A percentile compares a stretch with the other conserved stretches of the same genome.
phyloP scores from a whole-genome alignment of 495 filamentous ascomycete genomes.

The Penicillium paxilli region DNA sequence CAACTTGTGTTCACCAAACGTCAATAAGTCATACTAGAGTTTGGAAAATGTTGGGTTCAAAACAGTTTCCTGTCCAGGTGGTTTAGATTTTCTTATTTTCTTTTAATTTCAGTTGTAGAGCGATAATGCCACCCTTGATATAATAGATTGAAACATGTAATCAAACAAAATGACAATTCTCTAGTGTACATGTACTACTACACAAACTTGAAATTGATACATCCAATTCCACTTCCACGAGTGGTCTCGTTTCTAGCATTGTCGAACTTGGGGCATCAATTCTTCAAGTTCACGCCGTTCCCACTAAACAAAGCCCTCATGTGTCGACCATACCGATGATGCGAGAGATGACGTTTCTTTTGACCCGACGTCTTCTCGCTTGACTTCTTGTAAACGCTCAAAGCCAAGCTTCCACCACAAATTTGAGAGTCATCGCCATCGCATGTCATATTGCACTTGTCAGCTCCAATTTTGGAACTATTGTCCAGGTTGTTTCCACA shows the following conservation, averaged over 20 bases:
- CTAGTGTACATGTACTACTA: no score
- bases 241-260: background rate
- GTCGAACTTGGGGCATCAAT: background rate
- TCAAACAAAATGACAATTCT: no score
- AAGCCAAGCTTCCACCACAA: conserved; percentile 3
- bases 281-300: background rate
- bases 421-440: conserved; percentile 4
- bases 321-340: background rate
- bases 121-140: no score
- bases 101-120: no score
- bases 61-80: no score
- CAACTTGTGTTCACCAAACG: conserved; percentile 60
- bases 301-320: no score
- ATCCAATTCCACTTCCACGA: background rate
- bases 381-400: conserved; percentile 4
- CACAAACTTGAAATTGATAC: no score
- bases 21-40: background rate
- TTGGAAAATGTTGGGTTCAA: no score
- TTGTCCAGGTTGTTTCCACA: background rate
- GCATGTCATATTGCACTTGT: conserved; percentile 5
- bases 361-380: background rate
- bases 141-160: no score
- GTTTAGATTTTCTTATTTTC: no score
- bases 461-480: background rate
- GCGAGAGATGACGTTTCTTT: background rate